Base-by-base conservation (phyloP, 1,284 basidiomycete genomes). In the Ustilago bromivora region DNA sequence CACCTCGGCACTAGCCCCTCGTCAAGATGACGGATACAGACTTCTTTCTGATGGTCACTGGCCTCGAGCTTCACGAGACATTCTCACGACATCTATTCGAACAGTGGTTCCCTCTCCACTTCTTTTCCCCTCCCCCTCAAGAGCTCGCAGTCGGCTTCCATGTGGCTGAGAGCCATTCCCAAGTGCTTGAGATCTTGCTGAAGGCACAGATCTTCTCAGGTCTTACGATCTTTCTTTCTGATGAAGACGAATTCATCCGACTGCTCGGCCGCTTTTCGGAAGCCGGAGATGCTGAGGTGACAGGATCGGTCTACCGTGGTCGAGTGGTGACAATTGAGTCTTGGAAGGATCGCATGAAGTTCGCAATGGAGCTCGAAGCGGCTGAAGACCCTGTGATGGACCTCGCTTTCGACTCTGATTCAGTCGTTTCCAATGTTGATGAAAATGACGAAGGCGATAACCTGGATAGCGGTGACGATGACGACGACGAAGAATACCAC, bases 21-120 rank as follows among this genome's bases (percentile, higher is more conserved):
- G 8, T 15, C 10, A 35, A 34, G n/a, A 54, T 54, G 52, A 41
- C 17, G 13, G 57, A 55, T 52, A 34, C 32, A n/a, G 55, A 28
- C 12, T 60, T 47, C 52, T 64, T 31, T 38, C 53, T 69, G 19
- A 56, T 64, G 61, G 28, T 52, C 5, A 49, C 38, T 10, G 15
- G 34, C 52, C 55, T 69, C 9, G 11, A 41, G 3, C 31, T 59
- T 1, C 36, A 35, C 31, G 41, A 47, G 2, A 0, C 43, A 1
- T n/a, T 52, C 9, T 61, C 63, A 13, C 32, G 28, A n/a, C 9
- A 2, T 2, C 34, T 69, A 5, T 12, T 69, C 15, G 35, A 31
- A 13, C 46, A 54, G 2, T 70, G 67, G 67, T 70, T 70, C 31
- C 54, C 67, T 2, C 23, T 60, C 4, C 53, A 70, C 61, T 64